These are phyloP conservation scores for Sordariomycetes sp. DNA, from an alignment of 2,329 filamentous ascomycete genomes.

Conservation along the genomic window DNA sequence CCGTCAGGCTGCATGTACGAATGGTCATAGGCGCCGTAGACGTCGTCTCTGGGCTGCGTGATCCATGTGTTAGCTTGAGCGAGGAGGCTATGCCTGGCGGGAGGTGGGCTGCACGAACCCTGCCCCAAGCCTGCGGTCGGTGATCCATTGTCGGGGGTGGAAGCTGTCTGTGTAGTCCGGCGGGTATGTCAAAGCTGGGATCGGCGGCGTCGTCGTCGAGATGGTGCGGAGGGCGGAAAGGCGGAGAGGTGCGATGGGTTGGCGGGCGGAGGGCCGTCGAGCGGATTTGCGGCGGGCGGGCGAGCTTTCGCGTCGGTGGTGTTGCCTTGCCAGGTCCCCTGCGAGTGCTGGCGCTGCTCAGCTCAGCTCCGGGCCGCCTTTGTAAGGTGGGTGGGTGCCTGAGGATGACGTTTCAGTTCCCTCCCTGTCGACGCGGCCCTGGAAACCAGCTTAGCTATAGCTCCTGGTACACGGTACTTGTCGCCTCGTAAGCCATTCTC, in stretches of 20 bases:
- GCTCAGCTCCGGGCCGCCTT: neutral
- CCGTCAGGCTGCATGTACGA: conserved; percentile 62
- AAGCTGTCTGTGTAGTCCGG: neutral
- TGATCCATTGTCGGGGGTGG: conserved; percentile 44
- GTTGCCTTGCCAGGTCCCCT: neutral
- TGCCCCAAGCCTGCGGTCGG: conserved; percentile 59
- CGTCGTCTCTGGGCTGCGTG: conserved; percentile 79
- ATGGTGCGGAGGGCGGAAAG: neutral
- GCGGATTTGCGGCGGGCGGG: neutral
- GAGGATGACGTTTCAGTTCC: neutral
- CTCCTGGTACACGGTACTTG: neutral
- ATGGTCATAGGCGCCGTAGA: conserved; percentile 87
- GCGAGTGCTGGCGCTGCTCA: neutral
- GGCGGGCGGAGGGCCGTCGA: neutral
- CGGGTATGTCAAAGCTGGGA: neutral
- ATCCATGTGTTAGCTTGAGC: conserved; percentile 7
- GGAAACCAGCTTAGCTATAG: neutral
- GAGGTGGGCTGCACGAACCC: conserved; percentile 35
- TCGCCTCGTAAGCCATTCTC: neutral
- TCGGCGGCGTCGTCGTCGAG: neutral
- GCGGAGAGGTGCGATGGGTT: neutral
- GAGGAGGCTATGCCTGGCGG: neutral
- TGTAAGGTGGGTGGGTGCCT: neutral
- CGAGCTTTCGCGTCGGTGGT: conserved; percentile 5
- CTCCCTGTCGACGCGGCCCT: neutral